Percentiles rank a stretch among this genome's conserved stretches.
Conservation (phyloP, 2,329 filamentous ascomycete species). For the Ophiocordyceps sinensis region DNA sequence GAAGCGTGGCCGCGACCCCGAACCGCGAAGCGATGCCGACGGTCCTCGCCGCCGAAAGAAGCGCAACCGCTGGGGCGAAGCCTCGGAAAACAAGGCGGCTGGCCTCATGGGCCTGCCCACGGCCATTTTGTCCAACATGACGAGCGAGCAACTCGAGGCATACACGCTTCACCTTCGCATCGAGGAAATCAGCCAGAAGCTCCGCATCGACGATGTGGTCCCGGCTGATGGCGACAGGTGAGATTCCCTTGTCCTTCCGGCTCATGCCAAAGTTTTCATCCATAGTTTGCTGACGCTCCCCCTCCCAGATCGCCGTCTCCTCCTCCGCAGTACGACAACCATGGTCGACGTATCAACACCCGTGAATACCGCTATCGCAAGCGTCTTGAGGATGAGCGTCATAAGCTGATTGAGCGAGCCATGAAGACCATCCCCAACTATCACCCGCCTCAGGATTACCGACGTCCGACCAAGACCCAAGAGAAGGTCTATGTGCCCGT, state of each 20-base stretch:
- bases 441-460: constrained; percentile 94
- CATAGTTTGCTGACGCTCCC: neutral
- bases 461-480: constrained; percentile 97
- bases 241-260: constrained; percentile 13
- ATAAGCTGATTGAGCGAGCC: constrained; percentile 96
- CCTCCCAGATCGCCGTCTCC: constrained; percentile 74
- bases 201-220: constrained; percentile 97
- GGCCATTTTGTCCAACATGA: constrained; percentile 95
- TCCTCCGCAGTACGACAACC: constrained; percentile 95
- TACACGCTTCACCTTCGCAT: constrained; percentile 95
- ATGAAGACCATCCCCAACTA: constrained; percentile 99
- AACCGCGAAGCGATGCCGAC: constrained; percentile 55
- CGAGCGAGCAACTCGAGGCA: constrained; percentile 91
- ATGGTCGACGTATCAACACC: constrained; percentile 97
- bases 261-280: neutral
- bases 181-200: constrained; percentile 98
- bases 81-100: constrained; percentile 94
- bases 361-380: constrained; percentile 98
- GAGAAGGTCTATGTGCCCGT: constrained; percentile 99
- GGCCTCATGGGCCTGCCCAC: constrained; percentile 95
- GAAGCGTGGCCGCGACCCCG: constrained; percentile 89
- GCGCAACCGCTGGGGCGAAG: constrained; percentile 96
- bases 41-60: constrained; percentile 87
- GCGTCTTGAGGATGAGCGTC: constrained; percentile 93
- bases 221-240: constrained; percentile 92